Conservation (phyloP, 108 stramenopile species). For the Cyclotella cryptica region DNA sequence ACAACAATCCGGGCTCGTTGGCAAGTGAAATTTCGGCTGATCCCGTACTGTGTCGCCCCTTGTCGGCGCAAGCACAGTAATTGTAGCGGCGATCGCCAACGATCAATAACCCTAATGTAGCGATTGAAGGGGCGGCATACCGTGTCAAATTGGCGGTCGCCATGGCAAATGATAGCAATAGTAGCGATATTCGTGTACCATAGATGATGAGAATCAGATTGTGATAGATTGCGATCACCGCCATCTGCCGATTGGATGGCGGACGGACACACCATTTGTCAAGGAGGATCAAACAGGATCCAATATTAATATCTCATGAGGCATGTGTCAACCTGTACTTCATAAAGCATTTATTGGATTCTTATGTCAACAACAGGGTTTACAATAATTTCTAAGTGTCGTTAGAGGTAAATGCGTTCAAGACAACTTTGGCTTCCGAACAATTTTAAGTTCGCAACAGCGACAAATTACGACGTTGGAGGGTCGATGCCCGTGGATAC, state of each 20-base stretch:
- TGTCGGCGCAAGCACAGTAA: not conserved
- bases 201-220: no score
- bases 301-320: no score
- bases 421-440: no score
- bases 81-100: not conserved
- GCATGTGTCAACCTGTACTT: no score
- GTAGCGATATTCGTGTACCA: not conserved
- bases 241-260: not conserved
- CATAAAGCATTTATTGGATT: no score
- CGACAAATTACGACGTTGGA: no score
- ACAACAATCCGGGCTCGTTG: conserved; percentile 49
- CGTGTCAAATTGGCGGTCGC: not conserved
- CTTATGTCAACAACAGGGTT: no score
- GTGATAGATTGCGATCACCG: not conserved
- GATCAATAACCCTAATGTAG: not conserved
- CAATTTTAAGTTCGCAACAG: no score
- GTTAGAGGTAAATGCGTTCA: no score
- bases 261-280: not conserved
- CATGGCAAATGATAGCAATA: not conserved
- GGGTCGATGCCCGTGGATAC: no score
- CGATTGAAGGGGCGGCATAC: not conserved
- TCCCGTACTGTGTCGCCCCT: not conserved
- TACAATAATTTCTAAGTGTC: no score
- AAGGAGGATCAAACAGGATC: no score
- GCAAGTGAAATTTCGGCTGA: not conserved